Conservation (phyloP, 2,329 filamentous ascomycete genomes). For the Cytospora piceicola region DNA sequence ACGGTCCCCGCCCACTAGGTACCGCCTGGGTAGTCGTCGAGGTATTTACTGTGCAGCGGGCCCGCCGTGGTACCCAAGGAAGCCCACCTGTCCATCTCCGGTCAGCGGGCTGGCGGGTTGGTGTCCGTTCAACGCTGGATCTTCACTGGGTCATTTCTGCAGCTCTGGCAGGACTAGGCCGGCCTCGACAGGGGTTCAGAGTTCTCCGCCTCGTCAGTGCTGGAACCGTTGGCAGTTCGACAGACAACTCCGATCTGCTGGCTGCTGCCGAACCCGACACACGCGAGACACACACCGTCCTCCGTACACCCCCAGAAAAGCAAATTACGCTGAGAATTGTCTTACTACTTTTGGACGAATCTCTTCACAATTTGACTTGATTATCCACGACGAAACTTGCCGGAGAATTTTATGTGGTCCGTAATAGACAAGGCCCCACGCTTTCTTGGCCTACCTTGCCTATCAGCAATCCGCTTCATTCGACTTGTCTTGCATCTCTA, state of each 20-base stretch:
- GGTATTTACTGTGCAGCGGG: conserved; percentile 1
- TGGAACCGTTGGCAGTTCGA: conserved; percentile 25
- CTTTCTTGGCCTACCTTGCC: conserved; percentile 27
- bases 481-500: conserved; percentile 26
- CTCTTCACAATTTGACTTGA: conserved; percentile 26
- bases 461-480: conserved; percentile 25
- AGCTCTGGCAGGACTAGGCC: conserved; percentile 23
- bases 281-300: conserved; percentile 31
- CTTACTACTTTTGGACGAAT: conserved; percentile 30
- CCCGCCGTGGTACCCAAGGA: not conserved
- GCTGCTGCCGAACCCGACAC: conserved; percentile 29
- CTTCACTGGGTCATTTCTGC: conserved; percentile 22
- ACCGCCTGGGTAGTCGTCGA: conserved; percentile 10
- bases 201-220: conserved; percentile 11
- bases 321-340: conserved; percentile 32
- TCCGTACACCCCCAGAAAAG: conserved; percentile 28
- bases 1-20: not conserved
- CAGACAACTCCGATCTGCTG: conserved; percentile 24
- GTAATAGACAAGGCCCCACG: conserved; percentile 32
- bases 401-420: conserved; percentile 32
- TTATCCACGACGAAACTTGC: conserved; percentile 31
- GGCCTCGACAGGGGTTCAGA: conserved; percentile 27
- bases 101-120: conserved; percentile 1
- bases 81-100: not conserved
- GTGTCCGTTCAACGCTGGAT: conserved; percentile 3